Percentiles rank a stretch among this genome's conserved stretches.
Evolutionary conservation across 306 rosid genomes (phyloP).

Genomic region (Castanea crenata): DNA sequence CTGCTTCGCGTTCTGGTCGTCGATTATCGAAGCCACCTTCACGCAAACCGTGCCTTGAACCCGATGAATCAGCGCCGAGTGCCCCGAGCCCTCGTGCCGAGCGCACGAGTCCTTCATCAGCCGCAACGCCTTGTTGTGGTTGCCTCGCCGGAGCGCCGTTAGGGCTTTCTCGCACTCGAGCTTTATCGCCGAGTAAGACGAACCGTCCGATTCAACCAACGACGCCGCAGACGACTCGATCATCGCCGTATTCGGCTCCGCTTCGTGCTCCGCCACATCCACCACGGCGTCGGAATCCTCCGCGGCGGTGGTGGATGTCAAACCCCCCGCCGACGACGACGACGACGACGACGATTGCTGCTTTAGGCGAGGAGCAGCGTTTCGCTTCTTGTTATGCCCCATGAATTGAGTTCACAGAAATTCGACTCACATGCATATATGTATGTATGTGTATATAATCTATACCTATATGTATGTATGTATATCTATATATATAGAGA

Average conservation of each 20-base stretch:
- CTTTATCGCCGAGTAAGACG: constrained; percentile 54
- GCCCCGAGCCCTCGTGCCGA: constrained; percentile 49
- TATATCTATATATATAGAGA: not conserved
- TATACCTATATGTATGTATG: not conserved
- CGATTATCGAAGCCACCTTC: constrained; percentile 67
- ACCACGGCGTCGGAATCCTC: constrained; percentile 46
- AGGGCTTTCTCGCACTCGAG: constrained; percentile 85
- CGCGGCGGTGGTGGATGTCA: constrained; percentile 21
- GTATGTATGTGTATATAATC: not conserved
- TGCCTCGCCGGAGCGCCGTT: constrained; percentile 80
- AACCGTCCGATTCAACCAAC: constrained; percentile 44
- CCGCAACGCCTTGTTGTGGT: constrained; percentile 79
- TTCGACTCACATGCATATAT: constrained; percentile 67
- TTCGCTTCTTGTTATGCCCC: constrained; percentile 85
- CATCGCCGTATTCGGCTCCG: constrained; percentile 14
- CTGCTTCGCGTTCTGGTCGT: constrained; percentile 60
- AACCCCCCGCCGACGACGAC: constrained; percentile 28
- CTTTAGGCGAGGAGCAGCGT: constrained; percentile 57
- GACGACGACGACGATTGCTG: constrained; percentile 58
- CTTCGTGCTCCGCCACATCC: constrained; percentile 28
- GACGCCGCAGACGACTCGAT: constrained; percentile 29
- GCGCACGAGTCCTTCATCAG: constrained; percentile 72
- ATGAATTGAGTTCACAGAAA: constrained; percentile 50
- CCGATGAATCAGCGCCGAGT: constrained; percentile 65
- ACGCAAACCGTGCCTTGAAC: constrained; percentile 79